Evolutionary conservation across 1,284 basidiomycete species (phyloP).

Genomic region (Boletus smithii): DNA sequence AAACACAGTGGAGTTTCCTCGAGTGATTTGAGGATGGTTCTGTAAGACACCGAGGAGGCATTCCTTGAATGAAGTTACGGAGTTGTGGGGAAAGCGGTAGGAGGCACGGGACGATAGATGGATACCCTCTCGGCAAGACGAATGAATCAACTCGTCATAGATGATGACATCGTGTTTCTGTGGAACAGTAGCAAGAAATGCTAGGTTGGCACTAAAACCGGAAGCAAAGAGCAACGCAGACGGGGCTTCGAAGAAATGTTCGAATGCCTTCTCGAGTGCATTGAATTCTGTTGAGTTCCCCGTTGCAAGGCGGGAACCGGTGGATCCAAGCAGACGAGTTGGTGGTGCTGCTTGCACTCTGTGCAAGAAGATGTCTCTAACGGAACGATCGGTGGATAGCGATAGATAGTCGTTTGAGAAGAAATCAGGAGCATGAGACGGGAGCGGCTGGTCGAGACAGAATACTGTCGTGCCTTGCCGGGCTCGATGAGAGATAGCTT

Average conservation of each 20-base stretch:
- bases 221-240: slow-evolving; percentile 57
- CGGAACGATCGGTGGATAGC: slow-evolving; percentile 39
- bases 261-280: slow-evolving; percentile 11
- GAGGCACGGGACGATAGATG: slow-evolving; percentile 36
- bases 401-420: slow-evolving; percentile 66
- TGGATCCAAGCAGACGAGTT: slow-evolving; percentile 45
- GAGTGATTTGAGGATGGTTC: slow-evolving; percentile 19
- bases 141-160: slow-evolving; percentile 59
- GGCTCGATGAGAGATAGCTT: slow-evolving; percentile 11
- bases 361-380: slow-evolving; percentile 36
- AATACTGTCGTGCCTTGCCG: slow-evolving; percentile 8
- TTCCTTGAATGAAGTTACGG: slow-evolving; percentile 28
- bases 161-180: slow-evolving; percentile 50
- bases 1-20: slow-evolving; percentile 39
- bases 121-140: slow-evolving; percentile 58
- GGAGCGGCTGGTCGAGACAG: slow-evolving; percentile 26
- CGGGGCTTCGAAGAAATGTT: slow-evolving; percentile 22
- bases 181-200: slow-evolving; percentile 53
- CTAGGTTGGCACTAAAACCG: slow-evolving; percentile 61
- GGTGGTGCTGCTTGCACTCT: slow-evolving; percentile 26
- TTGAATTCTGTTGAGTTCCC: slow-evolving; percentile 37
- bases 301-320: slow-evolving; percentile 56
- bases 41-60: slow-evolving; percentile 30
- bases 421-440: slow-evolving; percentile 44
- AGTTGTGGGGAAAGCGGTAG: slow-evolving; percentile 48